Evolutionary conservation across 1,139 yeast species (phyloP).

Genomic region (Protomyces arabidopsidicola): DNA sequence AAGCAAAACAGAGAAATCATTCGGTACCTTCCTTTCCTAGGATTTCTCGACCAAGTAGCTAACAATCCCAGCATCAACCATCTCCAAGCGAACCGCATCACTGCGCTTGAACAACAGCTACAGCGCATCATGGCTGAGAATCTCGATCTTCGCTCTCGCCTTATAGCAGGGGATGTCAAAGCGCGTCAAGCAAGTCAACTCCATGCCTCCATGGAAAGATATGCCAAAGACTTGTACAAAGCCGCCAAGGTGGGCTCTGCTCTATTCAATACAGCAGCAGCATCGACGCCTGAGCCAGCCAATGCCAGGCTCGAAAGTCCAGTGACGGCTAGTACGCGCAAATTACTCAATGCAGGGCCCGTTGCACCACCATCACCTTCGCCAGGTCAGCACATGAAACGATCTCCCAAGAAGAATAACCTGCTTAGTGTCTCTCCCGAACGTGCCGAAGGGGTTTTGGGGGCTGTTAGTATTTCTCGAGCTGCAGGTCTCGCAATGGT

Average conservation of each 20-base stretch:
- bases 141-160: conserved; percentile 9
- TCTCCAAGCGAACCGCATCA: conserved; percentile 14
- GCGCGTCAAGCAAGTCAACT: neutral
- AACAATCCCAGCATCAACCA: conserved; percentile 8
- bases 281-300: neutral
- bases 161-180: neutral
- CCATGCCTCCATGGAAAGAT: neutral
- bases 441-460: neutral
- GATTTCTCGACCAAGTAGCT: neutral
- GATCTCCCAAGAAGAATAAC: conserved; percentile 17
- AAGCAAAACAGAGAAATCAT: conserved; percentile 24
- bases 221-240: neutral
- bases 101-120: conserved; percentile 11
- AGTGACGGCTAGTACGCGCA: neutral
- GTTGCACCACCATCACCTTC: neutral
- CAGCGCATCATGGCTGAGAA: conserved; percentile 9
- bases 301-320: neutral
- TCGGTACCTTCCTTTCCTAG: neutral
- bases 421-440: conserved; percentile 13
- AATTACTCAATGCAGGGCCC: neutral
- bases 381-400: neutral
- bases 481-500: neutral
- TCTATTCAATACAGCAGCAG: neutral
- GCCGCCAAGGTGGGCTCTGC: neutral
- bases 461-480: neutral